Evolutionary conservation across 1,284 basidiomycete species (phyloP), one percentile per base, ranked within the genome.

Genomic region (Uromyces viciae-fabae): DNA sequence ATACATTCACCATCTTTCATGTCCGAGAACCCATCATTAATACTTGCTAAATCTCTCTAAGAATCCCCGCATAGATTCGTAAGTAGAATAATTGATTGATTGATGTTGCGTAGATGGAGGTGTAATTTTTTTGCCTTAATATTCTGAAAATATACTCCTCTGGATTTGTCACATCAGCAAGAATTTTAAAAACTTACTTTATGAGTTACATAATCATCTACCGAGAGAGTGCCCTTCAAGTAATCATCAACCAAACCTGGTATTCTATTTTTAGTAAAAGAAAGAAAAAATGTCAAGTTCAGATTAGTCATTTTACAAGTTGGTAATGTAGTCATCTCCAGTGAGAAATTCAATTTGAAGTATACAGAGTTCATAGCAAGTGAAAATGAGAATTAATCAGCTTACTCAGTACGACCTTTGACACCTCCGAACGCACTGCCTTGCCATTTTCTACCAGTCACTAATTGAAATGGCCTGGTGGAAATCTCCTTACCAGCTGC

Each of bases 371-470:
- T 2, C 11, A 52, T 52, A 28, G 25, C 22, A 72, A 36, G 46
- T 19, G 49, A 38, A 28, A n/a, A 19, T 36, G 25, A n/a, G 28
- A 52, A 43, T 19, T 38, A 66, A 5, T 85, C 83, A 38, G 85
- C 84, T 76, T 84, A 82, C 87, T 98, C 95, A 52, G 95, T 94
- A 81, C 96, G 91, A 60, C 96, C 97, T 88, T 98, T 99, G 83
- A 99, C 95, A 82, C 97, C 97, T 83, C 97, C 97, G 84, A 99
- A 99, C 0, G 97, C 97, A 60, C 90, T 90, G 64, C 97, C 97
- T 85, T 95, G 92, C 96, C 97, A 98, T 80, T 91, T 92, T 82
- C 97, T 91, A 81, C 97, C 97, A 75, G 97, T 99, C 40, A 94
- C 90, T 64, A 90, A 88, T 85, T 91, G 89, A 86, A 87, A 94